A percentile compares a stretch with the other conserved stretches of the same genome.
These are phyloP conservation scores for Lasiodiplodia sp. DNA, from an alignment of 2,329 filamentous ascomycete genomes.

Conservation along the genomic window DNA sequence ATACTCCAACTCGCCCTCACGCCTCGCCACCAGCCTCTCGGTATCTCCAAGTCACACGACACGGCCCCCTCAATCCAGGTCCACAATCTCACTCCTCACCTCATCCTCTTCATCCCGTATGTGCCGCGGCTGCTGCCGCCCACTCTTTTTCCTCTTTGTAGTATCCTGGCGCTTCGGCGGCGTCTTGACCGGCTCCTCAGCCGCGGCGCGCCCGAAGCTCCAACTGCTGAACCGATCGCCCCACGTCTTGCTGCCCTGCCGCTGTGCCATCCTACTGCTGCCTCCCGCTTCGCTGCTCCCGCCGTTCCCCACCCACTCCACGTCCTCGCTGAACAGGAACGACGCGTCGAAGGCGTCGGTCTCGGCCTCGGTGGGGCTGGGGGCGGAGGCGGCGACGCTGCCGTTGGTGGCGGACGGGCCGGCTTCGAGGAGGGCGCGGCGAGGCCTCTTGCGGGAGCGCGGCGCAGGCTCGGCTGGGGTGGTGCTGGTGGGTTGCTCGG, in stretches of 20 bases:
- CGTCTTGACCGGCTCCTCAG: conserved; percentile 28
- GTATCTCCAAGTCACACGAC: background rate
- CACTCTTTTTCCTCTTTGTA: background rate
- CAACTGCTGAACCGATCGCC: conserved; percentile 27
- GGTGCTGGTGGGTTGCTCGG: background rate
- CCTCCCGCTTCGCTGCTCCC: background rate
- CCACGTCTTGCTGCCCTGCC: conserved; percentile 22
- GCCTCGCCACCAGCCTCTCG: background rate
- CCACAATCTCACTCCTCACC: background rate
- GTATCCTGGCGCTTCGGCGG: conserved; percentile 22
- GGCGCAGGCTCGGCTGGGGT: background rate
- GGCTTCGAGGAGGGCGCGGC: conserved; percentile 26
- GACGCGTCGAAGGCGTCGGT: background rate
- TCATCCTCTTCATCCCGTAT: background rate
- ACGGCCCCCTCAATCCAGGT: background rate
- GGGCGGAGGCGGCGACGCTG: background rate
- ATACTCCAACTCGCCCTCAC: background rate
- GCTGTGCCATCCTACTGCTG: background rate
- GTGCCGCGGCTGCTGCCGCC: background rate
- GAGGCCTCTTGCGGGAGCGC: conserved; percentile 10
- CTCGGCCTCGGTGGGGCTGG: background rate
- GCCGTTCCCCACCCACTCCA: background rate
- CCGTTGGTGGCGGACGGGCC: background rate
- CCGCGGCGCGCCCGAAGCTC: conserved; percentile 19
- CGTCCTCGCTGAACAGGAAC: conserved; percentile 21